Evolutionary conservation across 345 rosid genomes (phyloP), one percentile per base, ranked within the genome.

Genomic region (Cardamine occulta): DNA sequence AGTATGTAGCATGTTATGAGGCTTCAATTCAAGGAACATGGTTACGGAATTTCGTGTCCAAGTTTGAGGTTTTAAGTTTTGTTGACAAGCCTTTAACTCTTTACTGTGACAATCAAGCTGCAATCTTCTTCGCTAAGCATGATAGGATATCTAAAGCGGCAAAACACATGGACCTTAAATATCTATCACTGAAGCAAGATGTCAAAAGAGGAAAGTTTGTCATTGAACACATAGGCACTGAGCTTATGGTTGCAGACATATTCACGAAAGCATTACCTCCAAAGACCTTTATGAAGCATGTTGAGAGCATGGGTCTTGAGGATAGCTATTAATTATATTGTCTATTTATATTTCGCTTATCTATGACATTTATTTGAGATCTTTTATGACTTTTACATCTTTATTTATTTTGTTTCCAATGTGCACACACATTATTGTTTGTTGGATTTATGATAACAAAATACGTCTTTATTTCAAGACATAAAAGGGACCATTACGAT

Each of bases 211-310:
- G 23, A 32, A 32, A 32, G 19, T 19, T 18, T 65, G 7, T 48
- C 44, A 31, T 31, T 48, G 13, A 18, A 18, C 31, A 48, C 1
- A 66, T 48, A 32, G 7, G 21, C 32, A 32, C 9, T 48, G 31
- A 12, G 1, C 6, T 60, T 18, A 60, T 60, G 11, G 6, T 66
- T 17, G 31, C 18, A 66, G 8, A 49, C 45, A 48, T 66, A 48
- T 66, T 32, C 13, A 66, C 47, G 1, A 66, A 66, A 49, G 8
- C n/a, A 3, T 32, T 65, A 49, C 70, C 70, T 45, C 69, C 55
- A 2, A 45, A 52, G 49, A 37, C n/a, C 1, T 44, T 44, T 6
- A 13, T 7, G 7, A 70, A 18, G 45, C 37, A 70, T 70, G 19
- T 2, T 37, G 42, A 37, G 0, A 37, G 13, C 10, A 37, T 37